Percentiles rank a stretch among this genome's conserved stretches.
Evolutionary conservation across 225 moss, liverwort and hornwort species (phyloP).

Genomic region (Straminergon stramineum): DNA sequence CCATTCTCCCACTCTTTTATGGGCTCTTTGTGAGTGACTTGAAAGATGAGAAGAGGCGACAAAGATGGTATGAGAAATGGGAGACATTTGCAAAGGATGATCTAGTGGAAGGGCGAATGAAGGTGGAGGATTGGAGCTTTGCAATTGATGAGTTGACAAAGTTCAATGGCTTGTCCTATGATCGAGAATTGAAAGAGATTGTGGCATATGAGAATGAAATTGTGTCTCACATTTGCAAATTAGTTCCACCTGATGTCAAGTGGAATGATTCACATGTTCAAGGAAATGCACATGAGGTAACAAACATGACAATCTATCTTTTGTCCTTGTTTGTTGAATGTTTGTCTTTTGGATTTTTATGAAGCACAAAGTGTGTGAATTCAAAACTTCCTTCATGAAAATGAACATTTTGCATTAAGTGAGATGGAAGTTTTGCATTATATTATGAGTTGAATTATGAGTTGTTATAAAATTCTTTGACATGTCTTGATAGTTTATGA

Average conservation of each 20-base stretch:
- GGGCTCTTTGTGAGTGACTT: neutral
- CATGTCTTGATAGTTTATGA: too few species aligned
- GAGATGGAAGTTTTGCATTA: neutral
- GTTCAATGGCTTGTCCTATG: neutral
- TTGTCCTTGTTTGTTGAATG: neutral
- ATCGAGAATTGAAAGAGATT: neutral
- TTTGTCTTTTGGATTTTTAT: neutral
- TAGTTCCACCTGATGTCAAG: neutral
- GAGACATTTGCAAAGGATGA: neutral
- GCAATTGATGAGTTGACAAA: neutral
- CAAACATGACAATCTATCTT: too few species aligned
- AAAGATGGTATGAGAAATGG: neutral
- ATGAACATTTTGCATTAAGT: accelerated
- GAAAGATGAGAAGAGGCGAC: neutral
- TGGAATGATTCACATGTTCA: neutral
- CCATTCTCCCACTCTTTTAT: neutral
- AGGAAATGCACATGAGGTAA: neutral
- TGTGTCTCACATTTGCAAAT: neutral
- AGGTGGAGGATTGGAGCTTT: neutral
- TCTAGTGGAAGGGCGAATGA: neutral
- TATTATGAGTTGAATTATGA: neutral
- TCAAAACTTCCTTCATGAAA: neutral
- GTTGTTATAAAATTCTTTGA: too few species aligned
- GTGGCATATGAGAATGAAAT: neutral
- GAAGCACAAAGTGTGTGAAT: too few species aligned